Evolutionary conservation across 768 basidiomycete genomes (phyloP), one percentile per base, ranked within the genome.

Genomic region (Candolleomyces efflorescens): DNA sequence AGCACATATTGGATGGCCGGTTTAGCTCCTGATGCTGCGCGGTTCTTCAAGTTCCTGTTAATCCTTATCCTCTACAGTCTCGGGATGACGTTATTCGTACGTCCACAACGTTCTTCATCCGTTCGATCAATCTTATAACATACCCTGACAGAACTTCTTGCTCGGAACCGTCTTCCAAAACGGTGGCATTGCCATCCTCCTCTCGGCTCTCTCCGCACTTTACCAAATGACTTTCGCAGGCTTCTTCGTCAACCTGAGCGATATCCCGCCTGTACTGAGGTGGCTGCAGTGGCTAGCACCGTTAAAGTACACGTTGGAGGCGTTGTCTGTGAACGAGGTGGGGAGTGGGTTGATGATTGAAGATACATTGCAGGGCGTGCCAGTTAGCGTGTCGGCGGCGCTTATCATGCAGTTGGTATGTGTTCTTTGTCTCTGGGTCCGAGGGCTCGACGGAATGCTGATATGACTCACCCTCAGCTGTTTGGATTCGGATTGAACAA

Each of bases 1-100:
- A 90, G 88, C 53, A 87, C 87, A n/a, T 94, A 93, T 64, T 93
- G 92, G 91, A 94, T 98, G 95, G 92, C 93, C 2, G 94, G 95
- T 12, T 82, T 98, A 3, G 81, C 90, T 1, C 78, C 78, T 3
- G 81, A 89, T 44, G 85, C 93, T 2, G 82, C 86, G 0, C 79
- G 89, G 67, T 98, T 89, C 79, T 98, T 97, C 87, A 98, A 97
- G 66, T 98, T 91, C 74, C 76, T 97, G 20, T 83, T 98, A 66
- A 89, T 97, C 60, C 78, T 98, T 17, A 87, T 93, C 18, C 76
- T 96, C 20, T 97, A 87, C 68, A 87, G 87, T 0, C 77, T 97
- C 18, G 86, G 81, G 37, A 91, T 94, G 84, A 93, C 93, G 0
- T 81, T 96, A 43, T 95, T 84, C 68, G 92, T 93, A 64, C 60